These are phyloP conservation scores for Crithidia fasciculata DNA, from an alignment of 208 protist genomes.

Conservation along the genomic window DNA sequence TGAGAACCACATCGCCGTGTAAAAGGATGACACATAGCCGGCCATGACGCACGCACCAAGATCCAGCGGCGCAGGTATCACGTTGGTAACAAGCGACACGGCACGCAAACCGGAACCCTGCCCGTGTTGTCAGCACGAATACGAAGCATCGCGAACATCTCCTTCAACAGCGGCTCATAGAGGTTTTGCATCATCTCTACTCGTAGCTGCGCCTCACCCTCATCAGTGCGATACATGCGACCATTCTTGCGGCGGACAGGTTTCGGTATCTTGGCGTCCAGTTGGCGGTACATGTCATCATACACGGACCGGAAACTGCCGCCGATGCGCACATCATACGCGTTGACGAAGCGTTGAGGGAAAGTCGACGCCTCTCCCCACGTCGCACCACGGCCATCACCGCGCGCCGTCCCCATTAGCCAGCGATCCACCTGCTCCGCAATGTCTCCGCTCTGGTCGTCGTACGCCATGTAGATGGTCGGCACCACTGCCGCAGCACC, in stretches of 20 bases:
- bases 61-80: slow-evolving; percentile 8
- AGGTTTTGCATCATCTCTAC: neutral
- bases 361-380: neutral
- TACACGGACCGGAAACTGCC: no score
- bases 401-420: neutral
- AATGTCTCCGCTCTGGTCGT: neutral
- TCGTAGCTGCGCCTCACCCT: neutral
- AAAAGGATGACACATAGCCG: neutral
- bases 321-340: neutral
- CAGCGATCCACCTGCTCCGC: neutral
- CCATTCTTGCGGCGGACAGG: no score
- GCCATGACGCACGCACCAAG: slow-evolving; percentile 1
- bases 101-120: neutral
- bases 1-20: slow-evolving; percentile 1
- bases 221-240: no score
- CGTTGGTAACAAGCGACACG: slow-evolving; percentile 4
- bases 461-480: slow-evolving; percentile 8
- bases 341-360: neutral
- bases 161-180: neutral
- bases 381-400: no score
- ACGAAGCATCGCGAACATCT: slow-evolving; percentile 7
- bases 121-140: slow-evolving; percentile 10
- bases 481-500: neutral
- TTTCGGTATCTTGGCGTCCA: no score
- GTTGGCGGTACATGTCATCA: no score